Conservation (phyloP, 2,329 filamentous ascomycete genomes). For the Pyrenophora tritici-repentis region DNA sequence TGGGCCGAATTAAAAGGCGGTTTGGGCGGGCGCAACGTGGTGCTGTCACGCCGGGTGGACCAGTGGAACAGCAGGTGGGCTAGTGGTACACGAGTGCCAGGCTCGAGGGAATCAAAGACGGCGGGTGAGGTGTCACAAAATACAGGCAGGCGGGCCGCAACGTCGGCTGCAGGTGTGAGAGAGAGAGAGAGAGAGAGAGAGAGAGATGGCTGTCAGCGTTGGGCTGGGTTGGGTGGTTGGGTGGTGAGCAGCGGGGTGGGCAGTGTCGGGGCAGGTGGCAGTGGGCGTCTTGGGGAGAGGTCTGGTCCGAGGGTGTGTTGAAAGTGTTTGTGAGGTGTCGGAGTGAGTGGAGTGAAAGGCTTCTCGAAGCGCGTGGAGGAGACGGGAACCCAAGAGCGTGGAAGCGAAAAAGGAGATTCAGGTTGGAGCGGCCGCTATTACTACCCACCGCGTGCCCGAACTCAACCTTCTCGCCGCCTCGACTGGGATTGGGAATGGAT, state of each 20-base stretch:
- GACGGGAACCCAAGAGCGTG: conserved; percentile 38
- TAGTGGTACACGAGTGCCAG: conserved; percentile 6
- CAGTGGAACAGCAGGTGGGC: conserved; percentile 15
- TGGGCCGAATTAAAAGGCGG: neutral
- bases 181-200: conserved; percentile 6
- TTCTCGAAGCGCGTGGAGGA: conserved; percentile 42
- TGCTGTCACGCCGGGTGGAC: conserved; percentile 37
- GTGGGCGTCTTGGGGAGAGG: neutral
- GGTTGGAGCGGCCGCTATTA: conserved; percentile 41
- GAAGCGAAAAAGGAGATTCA: conserved; percentile 44
- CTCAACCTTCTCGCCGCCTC: conserved; percentile 35
- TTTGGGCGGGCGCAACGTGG: conserved; percentile 27
- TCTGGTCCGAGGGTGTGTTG: too few species aligned
- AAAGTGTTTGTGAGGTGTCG: too few species aligned
- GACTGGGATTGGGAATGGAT: conserved; percentile 28
- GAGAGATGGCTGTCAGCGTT: neutral
- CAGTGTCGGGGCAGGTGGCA: neutral
- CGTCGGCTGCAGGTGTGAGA: conserved; percentile 35
- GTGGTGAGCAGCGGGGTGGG: neutral
- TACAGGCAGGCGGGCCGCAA: conserved; percentile 34
- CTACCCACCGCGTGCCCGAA: conserved; percentile 37
- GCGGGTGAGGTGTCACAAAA: conserved; percentile 40
- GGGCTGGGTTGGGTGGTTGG: too few species aligned
- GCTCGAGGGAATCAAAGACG: conserved; percentile 6
- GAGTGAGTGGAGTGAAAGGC: conserved; percentile 25